Evolutionary conservation across 495 filamentous ascomycete species (phyloP).

Genomic region (Penicillium tannophilum): DNA sequence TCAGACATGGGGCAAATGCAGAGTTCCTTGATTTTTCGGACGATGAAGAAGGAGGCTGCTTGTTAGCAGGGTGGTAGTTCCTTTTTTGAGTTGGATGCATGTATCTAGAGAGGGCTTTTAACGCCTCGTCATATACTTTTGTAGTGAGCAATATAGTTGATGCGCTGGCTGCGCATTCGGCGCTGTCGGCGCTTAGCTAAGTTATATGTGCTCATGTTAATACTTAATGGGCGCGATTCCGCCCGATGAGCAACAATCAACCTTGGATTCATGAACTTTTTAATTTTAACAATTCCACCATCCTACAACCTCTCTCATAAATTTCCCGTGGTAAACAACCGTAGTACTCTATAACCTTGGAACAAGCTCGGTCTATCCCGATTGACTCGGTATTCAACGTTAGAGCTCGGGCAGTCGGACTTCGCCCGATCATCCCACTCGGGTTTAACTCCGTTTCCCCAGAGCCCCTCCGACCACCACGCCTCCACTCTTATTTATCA

Average conservation of each 20-base stretch:
- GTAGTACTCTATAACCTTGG: not conserved
- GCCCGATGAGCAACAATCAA: not conserved
- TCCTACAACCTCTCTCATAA: too few relatives aligned
- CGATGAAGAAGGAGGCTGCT: not conserved
- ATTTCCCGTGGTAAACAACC: not conserved
- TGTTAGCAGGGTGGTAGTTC: not conserved
- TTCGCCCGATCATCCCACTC: constrained; percentile 23
- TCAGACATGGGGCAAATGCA: not conserved
- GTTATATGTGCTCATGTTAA: not conserved
- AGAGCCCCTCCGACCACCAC: not conserved
- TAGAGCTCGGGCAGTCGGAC: constrained; percentile 18
- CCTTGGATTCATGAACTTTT: not conserved
- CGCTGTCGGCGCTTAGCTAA: not conserved
- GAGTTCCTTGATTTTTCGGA: not conserved
- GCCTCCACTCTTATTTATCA: not conserved
- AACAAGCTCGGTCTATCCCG: not conserved
- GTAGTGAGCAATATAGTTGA: not conserved
- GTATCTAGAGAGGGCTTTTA: not conserved
- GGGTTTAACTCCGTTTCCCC: not conserved
- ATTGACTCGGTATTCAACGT: not conserved
- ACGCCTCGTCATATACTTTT: not conserved
- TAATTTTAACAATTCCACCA: not conserved
- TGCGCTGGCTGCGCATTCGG: not conserved
- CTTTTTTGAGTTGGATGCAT: not conserved
- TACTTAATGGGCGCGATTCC: not conserved